These are phyloP conservation scores for Poterioochromonas sp. DNA, from an alignment of 352 stramenopile species.

Conservation along the genomic window DNA sequence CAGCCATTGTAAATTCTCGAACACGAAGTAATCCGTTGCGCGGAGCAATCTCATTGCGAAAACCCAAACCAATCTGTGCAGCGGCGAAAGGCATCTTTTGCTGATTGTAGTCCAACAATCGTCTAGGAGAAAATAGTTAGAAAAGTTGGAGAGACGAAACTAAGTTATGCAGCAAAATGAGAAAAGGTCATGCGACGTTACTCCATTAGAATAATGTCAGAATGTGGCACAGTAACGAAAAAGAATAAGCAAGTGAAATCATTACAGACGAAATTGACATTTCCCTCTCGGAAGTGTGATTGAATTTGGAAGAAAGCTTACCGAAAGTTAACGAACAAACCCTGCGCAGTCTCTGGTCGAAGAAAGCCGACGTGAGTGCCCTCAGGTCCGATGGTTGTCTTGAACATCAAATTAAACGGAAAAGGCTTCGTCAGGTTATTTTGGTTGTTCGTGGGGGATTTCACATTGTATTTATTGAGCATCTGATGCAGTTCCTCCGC, in stretches of 20 bases:
- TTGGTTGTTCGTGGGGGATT: conserved; percentile 66
- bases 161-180: neutral
- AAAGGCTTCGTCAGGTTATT: conserved; percentile 88
- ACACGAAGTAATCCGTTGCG: conserved; percentile 89
- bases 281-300: no score
- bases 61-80: conserved; percentile 73
- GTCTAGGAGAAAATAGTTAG: conserved; percentile 43
- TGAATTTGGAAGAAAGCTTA: neutral
- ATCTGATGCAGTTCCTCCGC: conserved; percentile 89
- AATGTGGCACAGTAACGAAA: neutral
- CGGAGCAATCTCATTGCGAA: conserved; percentile 90
- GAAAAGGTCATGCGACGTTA: no score
- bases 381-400: conserved; percentile 95
- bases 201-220: no score
- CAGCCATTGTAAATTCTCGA: conserved; percentile 96
- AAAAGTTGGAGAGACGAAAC: neutral
- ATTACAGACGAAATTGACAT: no score
- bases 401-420: conserved; percentile 99
- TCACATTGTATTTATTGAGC: conserved; percentile 84
- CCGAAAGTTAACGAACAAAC: conserved; percentile 97
- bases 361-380: conserved; percentile 91
- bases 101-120: conserved; percentile 91
- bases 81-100: conserved; percentile 66
- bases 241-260: neutral
- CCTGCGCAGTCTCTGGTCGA: conserved; percentile 91